Base-by-base conservation (phyloP, 2,329 filamentous ascomycete species). In the Monilinia polystroma region DNA sequence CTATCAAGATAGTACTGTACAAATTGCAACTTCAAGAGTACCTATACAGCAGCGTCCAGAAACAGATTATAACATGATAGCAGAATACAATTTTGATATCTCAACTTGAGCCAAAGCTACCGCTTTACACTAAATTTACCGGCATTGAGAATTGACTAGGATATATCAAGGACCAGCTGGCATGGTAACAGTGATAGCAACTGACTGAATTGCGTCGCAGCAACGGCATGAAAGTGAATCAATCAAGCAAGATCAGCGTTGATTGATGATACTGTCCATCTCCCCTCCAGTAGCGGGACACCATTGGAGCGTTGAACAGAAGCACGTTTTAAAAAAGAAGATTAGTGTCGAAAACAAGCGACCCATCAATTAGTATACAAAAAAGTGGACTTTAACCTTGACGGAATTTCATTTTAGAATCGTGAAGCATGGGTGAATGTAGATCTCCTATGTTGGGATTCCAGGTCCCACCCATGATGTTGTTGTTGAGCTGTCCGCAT, bases 371-470 rank as follows among this genome's bases (percentile, higher is more conserved):
- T 12, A 11, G 35, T 11, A 32, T 23, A 47, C 29, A 18, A 10
- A 23, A n/a, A 49, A 49, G 57, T 49, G 57, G 43, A 35, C 26
- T 35, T 47, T 20, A 59, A 35, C 57, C 32, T 35, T 35, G 43
- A 49, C 8, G 26, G n/a, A 54, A 54, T 35, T 59, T 12, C 43
- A 45, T 49, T 12, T 1, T 18, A n/a, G 14, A n/a, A 49, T 49
- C 43, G 18, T 23, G n/a, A 59, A 29, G 57, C 57, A 59, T 59
- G 57, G 57, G 29, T 59, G 8, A 7, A 18, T 23, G 29, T 59
- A 35, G 57, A 59, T 59, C 57, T 35, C 4, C 8, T 10, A 51
- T 51, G 47, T 51, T 51, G 29, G n/a, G 6, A 59, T 43, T 49
- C 6, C 43, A 35, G 32, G 57, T 47, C 26, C 43, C 57, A 59